These are phyloP conservation scores for Penicillium sp. DNA, from an alignment of 2,329 filamentous ascomycete genomes.

Conservation along the genomic window DNA sequence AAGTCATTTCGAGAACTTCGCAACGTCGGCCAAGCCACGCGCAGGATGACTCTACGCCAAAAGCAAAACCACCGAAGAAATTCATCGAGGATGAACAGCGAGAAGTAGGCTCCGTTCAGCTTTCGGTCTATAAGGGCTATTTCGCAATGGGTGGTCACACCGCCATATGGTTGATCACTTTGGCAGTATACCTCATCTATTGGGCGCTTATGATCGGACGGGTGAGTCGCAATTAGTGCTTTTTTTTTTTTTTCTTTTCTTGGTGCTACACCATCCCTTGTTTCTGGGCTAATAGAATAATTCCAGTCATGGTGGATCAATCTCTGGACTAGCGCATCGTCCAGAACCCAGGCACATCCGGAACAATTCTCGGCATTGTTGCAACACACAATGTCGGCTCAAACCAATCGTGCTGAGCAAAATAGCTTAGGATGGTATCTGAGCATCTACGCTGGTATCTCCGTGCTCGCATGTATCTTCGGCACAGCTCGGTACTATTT, in stretches of 20 bases:
- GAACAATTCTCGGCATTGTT: slow-evolving; percentile 13
- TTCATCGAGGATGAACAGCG: slow-evolving; percentile 72
- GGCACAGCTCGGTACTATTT: slow-evolving; percentile 59
- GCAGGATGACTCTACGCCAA: slow-evolving; percentile 16
- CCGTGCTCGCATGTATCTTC: slow-evolving; percentile 51
- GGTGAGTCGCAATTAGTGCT: slow-evolving; percentile 28
- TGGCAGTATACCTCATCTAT: slow-evolving; percentile 51
- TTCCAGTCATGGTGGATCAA: slow-evolving; percentile 44
- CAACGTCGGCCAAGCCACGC: slow-evolving; percentile 5
- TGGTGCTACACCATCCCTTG: no score
- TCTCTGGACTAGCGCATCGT: slow-evolving; percentile 39
- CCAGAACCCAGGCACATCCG: slow-evolving; percentile 10
- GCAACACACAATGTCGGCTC: slow-evolving; percentile 11
- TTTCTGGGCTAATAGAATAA: slow-evolving; percentile 1
- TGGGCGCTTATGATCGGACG: slow-evolving; percentile 50
- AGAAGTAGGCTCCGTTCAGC: slow-evolving; percentile 64
- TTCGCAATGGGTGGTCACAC: slow-evolving; percentile 60
- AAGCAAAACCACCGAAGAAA: slow-evolving; percentile 49
- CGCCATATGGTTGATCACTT: slow-evolving; percentile 53
- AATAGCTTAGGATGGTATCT: slow-evolving; percentile 53
- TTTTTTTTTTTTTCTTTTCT: neutral
- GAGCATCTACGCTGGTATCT: slow-evolving; percentile 59
- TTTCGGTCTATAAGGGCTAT: slow-evolving; percentile 62
- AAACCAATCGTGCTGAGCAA: slow-evolving; percentile 26
- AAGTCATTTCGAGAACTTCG: slow-evolving; percentile 18